A percentile compares a stretch with the other conserved stretches of the same genome.
phyloP scores from a whole-genome alignment of 805 yeast genomes.

The Wickerhamiella allomyrinae region DNA sequence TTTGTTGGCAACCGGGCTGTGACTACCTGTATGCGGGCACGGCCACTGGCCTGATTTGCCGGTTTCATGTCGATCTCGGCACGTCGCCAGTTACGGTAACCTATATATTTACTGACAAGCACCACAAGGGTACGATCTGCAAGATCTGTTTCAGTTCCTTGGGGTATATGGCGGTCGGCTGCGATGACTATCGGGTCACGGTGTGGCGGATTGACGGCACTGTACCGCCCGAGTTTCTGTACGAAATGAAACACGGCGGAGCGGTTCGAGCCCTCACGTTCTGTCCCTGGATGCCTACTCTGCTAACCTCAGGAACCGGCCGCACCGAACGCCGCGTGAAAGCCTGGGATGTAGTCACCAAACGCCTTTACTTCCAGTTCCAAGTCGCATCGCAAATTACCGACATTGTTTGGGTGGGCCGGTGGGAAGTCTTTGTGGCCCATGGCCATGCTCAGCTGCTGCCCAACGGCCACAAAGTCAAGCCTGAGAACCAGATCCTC shows the following conservation, averaged over 20 bases:
- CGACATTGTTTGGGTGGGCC: slow-evolving; percentile 59
- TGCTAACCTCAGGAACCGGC: slow-evolving; percentile 88
- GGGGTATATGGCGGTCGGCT: slow-evolving; percentile 50
- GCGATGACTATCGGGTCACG: slow-evolving; percentile 68
- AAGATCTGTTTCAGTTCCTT: not conserved
- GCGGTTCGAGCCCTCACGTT: slow-evolving; percentile 84
- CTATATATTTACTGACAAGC: not conserved
- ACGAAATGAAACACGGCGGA: slow-evolving; percentile 52
- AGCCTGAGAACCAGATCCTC: not conserved
- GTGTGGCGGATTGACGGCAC: slow-evolving; percentile 51
- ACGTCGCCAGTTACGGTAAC: not conserved
- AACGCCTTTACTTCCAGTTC: slow-evolving; percentile 54
- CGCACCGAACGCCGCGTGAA: slow-evolving; percentile 44
- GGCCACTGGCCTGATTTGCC: not conserved
- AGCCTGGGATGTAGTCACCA: slow-evolving; percentile 75
- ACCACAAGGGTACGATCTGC: not conserved
- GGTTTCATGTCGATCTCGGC: not conserved
- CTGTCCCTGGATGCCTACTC: slow-evolving; percentile 77
- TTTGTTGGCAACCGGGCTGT: not conserved
- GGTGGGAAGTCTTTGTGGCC: slow-evolving; percentile 56
- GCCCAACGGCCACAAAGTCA: slow-evolving; percentile 40
- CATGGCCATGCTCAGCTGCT: slow-evolving; percentile 73
- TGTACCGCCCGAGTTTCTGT: slow-evolving; percentile 31
- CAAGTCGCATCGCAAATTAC: slow-evolving; percentile 65
- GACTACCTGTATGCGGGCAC: not conserved